Conservation (phyloP, 495 filamentous ascomycete species). For the Arthonia radiata region DNA sequence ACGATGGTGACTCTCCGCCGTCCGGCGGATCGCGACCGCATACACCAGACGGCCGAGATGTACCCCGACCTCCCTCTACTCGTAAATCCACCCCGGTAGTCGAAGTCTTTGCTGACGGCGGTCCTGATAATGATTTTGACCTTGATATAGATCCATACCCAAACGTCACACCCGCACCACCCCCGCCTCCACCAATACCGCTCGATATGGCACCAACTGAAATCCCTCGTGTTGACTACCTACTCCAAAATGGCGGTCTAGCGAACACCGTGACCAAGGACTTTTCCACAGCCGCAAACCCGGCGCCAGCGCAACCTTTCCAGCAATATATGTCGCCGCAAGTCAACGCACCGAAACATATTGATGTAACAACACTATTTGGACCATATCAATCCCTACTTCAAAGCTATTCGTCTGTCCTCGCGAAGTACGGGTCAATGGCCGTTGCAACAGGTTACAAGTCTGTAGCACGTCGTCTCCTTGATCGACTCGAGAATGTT, state of each 20-base stretch:
- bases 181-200: constrained; percentile 65
- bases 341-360: not conserved
- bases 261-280: constrained; percentile 35
- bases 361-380: constrained; percentile 41
- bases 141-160: not conserved
- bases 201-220: constrained; percentile 42
- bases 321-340: constrained; percentile 20
- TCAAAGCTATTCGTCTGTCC: constrained; percentile 62
- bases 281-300: constrained; percentile 20
- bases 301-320: constrained; percentile 11
- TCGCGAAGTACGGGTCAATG: constrained; percentile 60
- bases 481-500: constrained; percentile 83
- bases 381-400: constrained; percentile 54
- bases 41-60: not conserved
- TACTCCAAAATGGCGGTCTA: constrained; percentile 67
- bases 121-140: not conserved
- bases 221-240: constrained; percentile 66
- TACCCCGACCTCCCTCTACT: constrained; percentile 1
- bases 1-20: too few species aligned
- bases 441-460: constrained; percentile 91
- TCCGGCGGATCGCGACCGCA: not conserved
- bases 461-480: constrained; percentile 69
- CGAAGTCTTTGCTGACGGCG: not conserved
- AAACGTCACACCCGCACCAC: constrained; percentile 17
- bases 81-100: not conserved